Evolutionary conservation across 202 grass and related monocot genomes (phyloP).

Genomic region (Brachypodium distachyon): DNA sequence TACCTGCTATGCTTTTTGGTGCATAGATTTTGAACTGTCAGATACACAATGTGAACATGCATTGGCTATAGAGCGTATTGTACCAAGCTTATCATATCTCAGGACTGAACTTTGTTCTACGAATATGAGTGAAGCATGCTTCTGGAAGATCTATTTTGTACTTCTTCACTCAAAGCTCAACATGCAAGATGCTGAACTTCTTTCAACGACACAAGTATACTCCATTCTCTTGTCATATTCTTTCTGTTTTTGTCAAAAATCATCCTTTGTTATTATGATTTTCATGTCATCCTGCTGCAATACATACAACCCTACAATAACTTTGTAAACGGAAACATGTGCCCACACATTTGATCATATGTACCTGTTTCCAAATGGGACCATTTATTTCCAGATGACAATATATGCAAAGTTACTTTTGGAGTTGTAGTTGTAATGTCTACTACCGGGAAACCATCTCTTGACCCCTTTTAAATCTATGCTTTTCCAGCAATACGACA

Average conservation of each 20-base stretch:
- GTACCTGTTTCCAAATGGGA: background rate
- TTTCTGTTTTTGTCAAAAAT: background rate
- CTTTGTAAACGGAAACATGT: background rate
- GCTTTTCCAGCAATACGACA: background rate
- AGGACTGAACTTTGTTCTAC: slow-evolving; percentile 82
- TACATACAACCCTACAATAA: background rate
- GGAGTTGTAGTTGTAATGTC: background rate
- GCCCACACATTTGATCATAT: background rate
- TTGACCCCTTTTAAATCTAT: background rate
- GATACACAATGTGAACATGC: slow-evolving; percentile 85
- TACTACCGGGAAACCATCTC: background rate
- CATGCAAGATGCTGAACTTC: slow-evolving; percentile 71
- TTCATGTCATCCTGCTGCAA: background rate
- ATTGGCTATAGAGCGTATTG: slow-evolving; percentile 61
- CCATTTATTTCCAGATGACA: background rate
- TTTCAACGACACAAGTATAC: slow-evolving; percentile 67
- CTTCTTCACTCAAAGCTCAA: slow-evolving; percentile 70
- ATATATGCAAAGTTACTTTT: background rate
- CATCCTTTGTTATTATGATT: background rate
- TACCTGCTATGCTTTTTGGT: slow-evolving; percentile 12
- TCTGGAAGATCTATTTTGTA: slow-evolving; percentile 99
- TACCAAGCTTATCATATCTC: slow-evolving; percentile 78
- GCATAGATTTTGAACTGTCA: slow-evolving; percentile 92
- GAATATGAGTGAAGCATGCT: slow-evolving; percentile 90
- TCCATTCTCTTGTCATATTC: background rate